Evolutionary conservation across 1,284 basidiomycete species (phyloP).

Genomic region (Cryptococcus sp.): DNA sequence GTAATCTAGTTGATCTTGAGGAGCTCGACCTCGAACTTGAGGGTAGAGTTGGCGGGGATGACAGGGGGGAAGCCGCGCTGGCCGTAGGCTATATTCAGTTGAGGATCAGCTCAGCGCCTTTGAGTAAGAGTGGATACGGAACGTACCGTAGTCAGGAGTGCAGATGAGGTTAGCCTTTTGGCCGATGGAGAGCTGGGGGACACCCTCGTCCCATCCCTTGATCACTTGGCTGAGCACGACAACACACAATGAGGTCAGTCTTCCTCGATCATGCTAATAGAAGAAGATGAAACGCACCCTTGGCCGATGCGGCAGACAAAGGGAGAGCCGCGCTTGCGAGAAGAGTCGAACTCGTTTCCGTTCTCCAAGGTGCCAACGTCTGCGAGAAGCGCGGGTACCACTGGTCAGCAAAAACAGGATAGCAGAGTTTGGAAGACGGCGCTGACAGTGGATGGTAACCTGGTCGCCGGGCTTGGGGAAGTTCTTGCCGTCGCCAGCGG

Average conservation of each 20-base stretch:
- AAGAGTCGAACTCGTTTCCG: slow-evolving; percentile 55
- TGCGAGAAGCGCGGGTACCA: slow-evolving; percentile 12
- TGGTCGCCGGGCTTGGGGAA: slow-evolving; percentile 52
- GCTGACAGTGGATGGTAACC: slow-evolving; percentile 53
- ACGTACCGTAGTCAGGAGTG: slow-evolving; percentile 42
- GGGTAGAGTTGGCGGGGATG: slow-evolving; percentile 73
- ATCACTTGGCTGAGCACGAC: slow-evolving; percentile 27
- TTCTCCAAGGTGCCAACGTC: slow-evolving; percentile 54
- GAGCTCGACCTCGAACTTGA: slow-evolving; percentile 75
- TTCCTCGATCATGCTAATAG: not conserved
- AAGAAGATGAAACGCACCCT: slow-evolving; percentile 11
- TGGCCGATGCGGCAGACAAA: slow-evolving; percentile 71
- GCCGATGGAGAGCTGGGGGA: slow-evolving; percentile 61
- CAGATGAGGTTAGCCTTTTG: slow-evolving; percentile 69
- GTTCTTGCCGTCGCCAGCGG: slow-evolving; percentile 52
- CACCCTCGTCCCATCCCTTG: slow-evolving; percentile 84
- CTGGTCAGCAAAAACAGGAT: not conserved
- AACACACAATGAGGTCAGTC: not conserved
- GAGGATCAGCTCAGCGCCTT: too few relatives aligned
- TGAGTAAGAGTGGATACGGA: slow-evolving; percentile 1
- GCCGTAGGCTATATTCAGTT: slow-evolving; percentile 38
- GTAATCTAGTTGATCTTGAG: slow-evolving; percentile 62
- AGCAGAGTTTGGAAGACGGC: not conserved
- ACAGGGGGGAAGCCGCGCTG: slow-evolving; percentile 67
- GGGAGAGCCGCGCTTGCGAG: slow-evolving; percentile 57